Evolutionary conservation across 2,329 filamentous ascomycete species (phyloP), one percentile per base, ranked within the genome.

Genomic region (Fusarium sp.): DNA sequence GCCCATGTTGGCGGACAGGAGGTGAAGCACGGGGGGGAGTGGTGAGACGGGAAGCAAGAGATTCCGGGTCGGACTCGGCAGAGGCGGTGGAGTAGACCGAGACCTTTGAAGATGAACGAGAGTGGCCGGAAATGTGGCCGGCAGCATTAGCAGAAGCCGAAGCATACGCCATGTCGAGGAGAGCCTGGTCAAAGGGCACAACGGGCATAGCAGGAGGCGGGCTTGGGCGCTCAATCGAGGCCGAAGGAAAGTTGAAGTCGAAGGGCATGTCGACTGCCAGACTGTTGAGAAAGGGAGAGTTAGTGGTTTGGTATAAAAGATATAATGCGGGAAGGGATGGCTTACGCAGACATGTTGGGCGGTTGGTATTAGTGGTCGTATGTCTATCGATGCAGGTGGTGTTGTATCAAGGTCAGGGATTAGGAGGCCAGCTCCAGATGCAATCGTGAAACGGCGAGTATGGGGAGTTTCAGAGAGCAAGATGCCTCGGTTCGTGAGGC

Each of bases 1-100:
- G 94, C 62, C 94, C 94, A 84, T 95, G 92, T 71, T 94, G 92
- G 70, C 92, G 89, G 77, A 95, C 90, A 69, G 94, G 93, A 36
- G 93, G 93, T 73, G 89, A 87, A 63, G 88, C 89, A 63, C 88
- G 85, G 45, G 88, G 85, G 42, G 94, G 93, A 14, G 93, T 95
- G 63, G 91, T 93, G 77, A 90, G 87, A 75, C 89, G 87, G 22
- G 92, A 93, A 84, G 90, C 88, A 77, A 91, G 86, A 50, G 93
- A 93, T 81, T 93, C 93, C 64, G 88, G 85, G 73, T 86, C 85
- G 71, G 89, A 89, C 58, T 85, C 82, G 33, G 80, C 90, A 52
- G 92, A 94, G 81, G 93, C 88, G 61, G 75, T 67, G 11, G 83
- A 85, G 85, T 91, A 93, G 79, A 90, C 84, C 72, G 93, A 93